Base-by-base conservation (phyloP, 768 basidiomycete species). In the Suillus paluster region DNA sequence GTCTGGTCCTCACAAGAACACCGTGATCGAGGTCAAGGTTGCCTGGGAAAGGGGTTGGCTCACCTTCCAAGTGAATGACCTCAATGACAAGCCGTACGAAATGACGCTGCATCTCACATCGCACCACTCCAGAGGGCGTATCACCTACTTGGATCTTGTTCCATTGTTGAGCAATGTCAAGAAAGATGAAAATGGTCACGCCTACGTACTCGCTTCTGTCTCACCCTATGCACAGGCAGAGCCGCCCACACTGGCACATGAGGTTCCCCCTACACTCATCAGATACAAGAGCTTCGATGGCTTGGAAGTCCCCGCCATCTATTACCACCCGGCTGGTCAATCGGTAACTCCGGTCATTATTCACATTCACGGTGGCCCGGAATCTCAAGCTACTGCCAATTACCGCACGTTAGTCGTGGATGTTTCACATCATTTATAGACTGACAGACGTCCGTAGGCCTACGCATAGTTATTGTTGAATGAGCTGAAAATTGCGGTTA, bases 381-480 rank as follows among this genome's bases (percentile, higher is more conserved):
- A 67, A 44, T 64, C 70, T 41, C 78, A 80, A 58, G 71, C 77
- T 39, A 78, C 78, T 4, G 66, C 78, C 6, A 64, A 70, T 42
- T 69, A 71, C 50, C 74, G 65, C 64, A 72, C 67, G 77, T 79
- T 36, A 44, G 75, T 71, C 45, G 38, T 25, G 6, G 33, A 15
- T 21, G 33, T 41, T n/a, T 3, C 23, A 0, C 57, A 1, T 17
- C 33, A 21, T 3, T 25, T 49, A 14, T 46, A 36, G 17, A 30
- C 17, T 17, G 42, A 44, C 46, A 19, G 17, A 34, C 53, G 30
- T 50, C 7, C 38, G 39, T 64, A 73, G 74, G 23, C 67, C 72
- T 19, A 77, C 74, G 5, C 78, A 80, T 52, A 75, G 73, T 36
- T 81, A 81, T 66, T 80, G n/a, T 57, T 81, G 27, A 80, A 78